These are phyloP conservation scores for Bruguiera gymnorhiza DNA, from an alignment of 345 rosid genomes.

Conservation along the genomic window DNA sequence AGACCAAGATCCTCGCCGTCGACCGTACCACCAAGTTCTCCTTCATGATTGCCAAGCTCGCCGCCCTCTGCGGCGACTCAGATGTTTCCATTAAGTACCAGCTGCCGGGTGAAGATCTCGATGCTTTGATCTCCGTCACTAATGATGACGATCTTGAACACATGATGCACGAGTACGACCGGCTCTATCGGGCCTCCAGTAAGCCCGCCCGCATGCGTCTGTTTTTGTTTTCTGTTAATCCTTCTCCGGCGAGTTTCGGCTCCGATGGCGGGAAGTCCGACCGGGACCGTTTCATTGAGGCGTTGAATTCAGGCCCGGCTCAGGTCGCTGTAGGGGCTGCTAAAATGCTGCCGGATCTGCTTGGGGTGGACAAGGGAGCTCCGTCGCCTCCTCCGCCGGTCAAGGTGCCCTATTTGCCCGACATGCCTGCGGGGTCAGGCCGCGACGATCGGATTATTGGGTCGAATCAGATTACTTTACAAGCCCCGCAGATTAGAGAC, in stretches of 20 bases:
- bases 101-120: conserved; percentile 89
- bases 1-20: conserved; percentile 79
- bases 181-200: conserved; percentile 60
- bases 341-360: conserved; percentile 31
- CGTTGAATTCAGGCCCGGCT: conserved; percentile 51
- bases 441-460: conserved; percentile 38
- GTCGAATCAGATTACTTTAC: conserved; percentile 46
- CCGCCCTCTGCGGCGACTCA: conserved; percentile 44
- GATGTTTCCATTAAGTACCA: conserved; percentile 78
- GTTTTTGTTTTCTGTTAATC: conserved; percentile 55
- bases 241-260: conserved; percentile 36
- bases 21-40: conserved; percentile 66
- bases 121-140: conserved; percentile 85
- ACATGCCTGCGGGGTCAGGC: conserved; percentile 18
- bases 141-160: conserved; percentile 91
- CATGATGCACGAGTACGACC: conserved; percentile 93
- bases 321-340: conserved; percentile 29
- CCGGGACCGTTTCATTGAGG: conserved; percentile 74
- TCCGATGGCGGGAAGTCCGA: conserved; percentile 63
- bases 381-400: conserved; percentile 26
- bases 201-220: conserved; percentile 86
- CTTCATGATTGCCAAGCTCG: conserved; percentile 53
- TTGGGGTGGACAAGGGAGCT: conserved; percentile 57
- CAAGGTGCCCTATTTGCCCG: conserved; percentile 25
- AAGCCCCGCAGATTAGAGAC: conserved; percentile 63